phyloP scores from a whole-genome alignment of 1,284 basidiomycete species.

The Cystobasidium sp. region DNA sequence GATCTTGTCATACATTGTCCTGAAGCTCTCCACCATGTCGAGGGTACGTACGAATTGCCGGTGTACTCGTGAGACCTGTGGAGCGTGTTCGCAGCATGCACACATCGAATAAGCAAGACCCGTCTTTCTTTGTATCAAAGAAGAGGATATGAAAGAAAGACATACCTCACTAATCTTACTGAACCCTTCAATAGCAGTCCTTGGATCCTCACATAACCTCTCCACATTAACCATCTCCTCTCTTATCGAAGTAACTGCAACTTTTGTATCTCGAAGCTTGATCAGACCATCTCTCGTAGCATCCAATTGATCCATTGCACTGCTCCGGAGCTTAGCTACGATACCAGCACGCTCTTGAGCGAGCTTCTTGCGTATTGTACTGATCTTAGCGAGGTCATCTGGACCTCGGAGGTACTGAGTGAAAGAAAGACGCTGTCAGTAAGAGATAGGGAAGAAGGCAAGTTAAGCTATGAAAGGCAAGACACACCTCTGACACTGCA shows the following conservation, averaged over 20 bases:
- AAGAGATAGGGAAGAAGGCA: no score
- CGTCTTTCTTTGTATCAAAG: neutral
- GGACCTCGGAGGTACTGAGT: slow-evolving; percentile 62
- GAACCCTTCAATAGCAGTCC: slow-evolving; percentile 71
- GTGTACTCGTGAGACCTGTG: slow-evolving; percentile 89
- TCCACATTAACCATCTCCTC: slow-evolving; percentile 92
- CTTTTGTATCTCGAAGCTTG: slow-evolving; percentile 79
- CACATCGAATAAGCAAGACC: neutral
- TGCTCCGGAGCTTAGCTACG: slow-evolving; percentile 85
- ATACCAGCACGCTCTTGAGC: slow-evolving; percentile 97
- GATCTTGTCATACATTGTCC: slow-evolving; percentile 84
- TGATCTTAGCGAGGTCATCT: slow-evolving; percentile 89
- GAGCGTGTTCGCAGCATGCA: neutral
- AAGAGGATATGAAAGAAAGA: slow-evolving; percentile 42
- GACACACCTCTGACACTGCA: slow-evolving; percentile 33
- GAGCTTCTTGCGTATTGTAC: slow-evolving; percentile 87
- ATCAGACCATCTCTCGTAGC: slow-evolving; percentile 86
- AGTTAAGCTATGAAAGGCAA: neutral
- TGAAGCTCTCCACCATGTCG: slow-evolving; percentile 89
- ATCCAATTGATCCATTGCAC: slow-evolving; percentile 92
- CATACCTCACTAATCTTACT: slow-evolving; percentile 88
- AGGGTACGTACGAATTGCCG: slow-evolving; percentile 93
- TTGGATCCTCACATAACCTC: slow-evolving; percentile 72
- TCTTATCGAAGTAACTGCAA: slow-evolving; percentile 81
- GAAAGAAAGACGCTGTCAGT: no score